A percentile compares a stretch with the other conserved stretches of the same genome.
phyloP scores from a whole-genome alignment of 2,329 filamentous ascomycete genomes.

The Bertia moriformis region DNA sequence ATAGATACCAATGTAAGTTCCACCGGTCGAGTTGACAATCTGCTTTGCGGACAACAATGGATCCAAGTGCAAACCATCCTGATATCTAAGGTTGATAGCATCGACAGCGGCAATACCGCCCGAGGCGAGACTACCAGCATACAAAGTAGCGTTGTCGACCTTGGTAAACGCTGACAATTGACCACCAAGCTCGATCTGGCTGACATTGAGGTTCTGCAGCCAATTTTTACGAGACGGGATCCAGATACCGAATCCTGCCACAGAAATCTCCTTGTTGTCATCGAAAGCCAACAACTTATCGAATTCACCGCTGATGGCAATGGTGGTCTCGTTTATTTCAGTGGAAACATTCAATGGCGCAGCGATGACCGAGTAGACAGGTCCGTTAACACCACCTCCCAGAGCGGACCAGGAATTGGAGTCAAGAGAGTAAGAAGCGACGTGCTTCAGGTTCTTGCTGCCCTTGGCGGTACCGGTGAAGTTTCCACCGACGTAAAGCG shows the following conservation, averaged over 20 bases:
- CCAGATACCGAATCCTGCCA: constrained; percentile 56
- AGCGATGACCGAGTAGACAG: constrained; percentile 43
- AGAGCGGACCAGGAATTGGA: constrained; percentile 46
- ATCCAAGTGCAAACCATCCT: background rate
- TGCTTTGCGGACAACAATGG: background rate
- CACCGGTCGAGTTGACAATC: constrained; percentile 15
- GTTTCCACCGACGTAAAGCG: constrained; percentile 52
- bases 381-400: constrained; percentile 57
- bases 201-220: constrained; percentile 44
- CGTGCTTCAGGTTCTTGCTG: constrained; percentile 35
- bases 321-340: constrained; percentile 37
- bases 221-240: constrained; percentile 53
- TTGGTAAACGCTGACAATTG: constrained; percentile 38
- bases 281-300: constrained; percentile 38
- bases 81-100: constrained; percentile 32
- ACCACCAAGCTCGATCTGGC: constrained; percentile 39
- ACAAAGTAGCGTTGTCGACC: constrained; percentile 33
- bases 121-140: constrained; percentile 47
- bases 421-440: constrained; percentile 43
- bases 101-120: constrained; percentile 41
- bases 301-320: constrained; percentile 53
- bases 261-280: constrained; percentile 31
- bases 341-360: constrained; percentile 46
- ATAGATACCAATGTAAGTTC: constrained; percentile 45
- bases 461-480: constrained; percentile 48